A percentile compares a stretch with the other conserved stretches of the same genome.
Conservation (phyloP, 2,329 filamentous ascomycete species). For the Fusarium pilosicola region DNA sequence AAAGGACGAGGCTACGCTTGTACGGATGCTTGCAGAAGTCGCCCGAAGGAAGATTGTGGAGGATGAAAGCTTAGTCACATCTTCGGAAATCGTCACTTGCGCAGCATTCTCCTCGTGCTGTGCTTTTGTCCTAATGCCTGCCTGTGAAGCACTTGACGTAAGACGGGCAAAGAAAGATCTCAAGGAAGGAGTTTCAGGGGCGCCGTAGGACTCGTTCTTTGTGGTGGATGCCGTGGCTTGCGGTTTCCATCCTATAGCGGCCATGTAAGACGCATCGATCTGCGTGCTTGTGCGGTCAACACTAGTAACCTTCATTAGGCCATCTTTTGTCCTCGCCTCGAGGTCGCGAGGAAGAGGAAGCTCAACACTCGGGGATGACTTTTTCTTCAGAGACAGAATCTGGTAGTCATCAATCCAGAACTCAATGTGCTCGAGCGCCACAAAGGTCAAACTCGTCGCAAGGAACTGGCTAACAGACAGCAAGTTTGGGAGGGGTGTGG, state of each 20-base stretch:
- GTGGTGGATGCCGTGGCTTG: conserved; percentile 52
- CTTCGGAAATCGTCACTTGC: conserved; percentile 73
- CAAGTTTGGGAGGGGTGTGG: conserved; percentile 86
- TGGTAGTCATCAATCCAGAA: conserved; percentile 91
- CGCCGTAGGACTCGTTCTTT: conserved; percentile 62
- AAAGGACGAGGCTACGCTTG: conserved; percentile 77
- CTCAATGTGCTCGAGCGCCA: conserved; percentile 86
- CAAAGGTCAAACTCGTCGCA: conserved; percentile 94
- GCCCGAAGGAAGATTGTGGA: conserved; percentile 90
- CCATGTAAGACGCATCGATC: conserved; percentile 91
- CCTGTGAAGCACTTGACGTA: conserved; percentile 66
- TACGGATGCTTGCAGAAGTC: conserved; percentile 84
- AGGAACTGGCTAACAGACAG: conserved; percentile 91
- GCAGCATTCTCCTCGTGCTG: conserved; percentile 70
- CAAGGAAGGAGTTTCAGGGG: conserved; percentile 67
- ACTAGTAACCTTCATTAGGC: conserved; percentile 85
- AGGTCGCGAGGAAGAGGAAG: conserved; percentile 81
- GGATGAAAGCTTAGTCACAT: conserved; percentile 75
- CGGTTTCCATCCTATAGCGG: conserved; percentile 85
- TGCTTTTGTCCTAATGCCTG: conserved; percentile 61
- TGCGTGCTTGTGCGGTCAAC: conserved; percentile 89
- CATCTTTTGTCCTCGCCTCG: conserved; percentile 84
- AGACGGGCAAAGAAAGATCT: conserved; percentile 83
- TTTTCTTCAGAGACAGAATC: conserved; percentile 82
- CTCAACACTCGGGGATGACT: conserved; percentile 79